Percentiles rank a stretch among this genome's conserved stretches.
Evolutionary conservation across 176 grass and related monocot species (phyloP).

Genomic region (Carex scoparia): DNA sequence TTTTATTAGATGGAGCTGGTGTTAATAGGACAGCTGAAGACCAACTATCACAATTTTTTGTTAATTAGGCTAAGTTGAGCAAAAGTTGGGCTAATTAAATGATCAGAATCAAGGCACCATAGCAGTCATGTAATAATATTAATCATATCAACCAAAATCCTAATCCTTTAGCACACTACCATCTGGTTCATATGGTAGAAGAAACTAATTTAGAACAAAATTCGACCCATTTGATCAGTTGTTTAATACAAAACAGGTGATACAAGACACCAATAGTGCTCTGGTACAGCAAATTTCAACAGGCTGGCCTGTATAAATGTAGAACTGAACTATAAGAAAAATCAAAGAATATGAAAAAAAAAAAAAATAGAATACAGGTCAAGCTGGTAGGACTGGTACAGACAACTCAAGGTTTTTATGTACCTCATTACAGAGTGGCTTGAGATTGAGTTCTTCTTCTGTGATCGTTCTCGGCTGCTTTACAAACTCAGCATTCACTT

Average conservation of each 20-base stretch:
- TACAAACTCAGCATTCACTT: neutral
- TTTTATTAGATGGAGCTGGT: neutral
- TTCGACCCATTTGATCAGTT: neutral
- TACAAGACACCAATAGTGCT: neutral
- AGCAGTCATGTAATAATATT: neutral
- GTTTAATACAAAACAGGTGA: neutral
- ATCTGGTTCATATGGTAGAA: neutral
- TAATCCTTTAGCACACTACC: neutral
- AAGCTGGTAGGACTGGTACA: neutral
- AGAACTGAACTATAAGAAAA: neutral
- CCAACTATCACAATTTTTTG: neutral
- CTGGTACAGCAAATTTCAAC: slow-evolving; percentile 1
- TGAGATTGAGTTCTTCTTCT: slow-evolving; percentile 54
- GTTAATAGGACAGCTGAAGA: neutral
- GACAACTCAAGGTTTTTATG: neutral
- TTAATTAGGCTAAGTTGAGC: neutral
- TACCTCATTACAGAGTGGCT: slow-evolving; percentile 72
- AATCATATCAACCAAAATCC: neutral
- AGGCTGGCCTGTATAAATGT: neutral
- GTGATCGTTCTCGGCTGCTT: slow-evolving; percentile 48
- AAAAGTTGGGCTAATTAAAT: neutral
- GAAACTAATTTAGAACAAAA: neutral
- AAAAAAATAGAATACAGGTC: neutral
- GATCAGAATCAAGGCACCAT: neutral
- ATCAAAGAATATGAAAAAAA: neutral